Evolutionary conservation across 306 rosid genomes (phyloP).

Genomic region (Alnus glutinosa): DNA sequence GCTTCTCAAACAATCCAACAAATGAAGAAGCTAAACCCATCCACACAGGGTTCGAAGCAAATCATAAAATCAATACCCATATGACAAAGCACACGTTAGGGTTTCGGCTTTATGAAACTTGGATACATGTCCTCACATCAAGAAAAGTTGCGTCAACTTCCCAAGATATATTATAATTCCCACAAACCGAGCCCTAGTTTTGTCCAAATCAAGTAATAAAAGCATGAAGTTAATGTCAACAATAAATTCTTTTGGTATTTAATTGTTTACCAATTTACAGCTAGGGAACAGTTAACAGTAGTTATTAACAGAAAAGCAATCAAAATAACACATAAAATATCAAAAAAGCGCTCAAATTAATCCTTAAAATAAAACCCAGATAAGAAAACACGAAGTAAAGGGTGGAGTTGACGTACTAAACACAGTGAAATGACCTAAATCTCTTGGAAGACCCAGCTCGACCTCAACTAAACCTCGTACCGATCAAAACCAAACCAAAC

Average conservation of each 20-base stretch:
- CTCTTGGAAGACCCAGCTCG: slow-evolving; percentile 33
- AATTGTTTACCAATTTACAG: slow-evolving; percentile 28
- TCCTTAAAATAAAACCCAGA: slow-evolving; percentile 46
- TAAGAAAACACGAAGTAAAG: slow-evolving; percentile 40
- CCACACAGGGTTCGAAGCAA: slow-evolving; percentile 23
- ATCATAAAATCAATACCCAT: slow-evolving; percentile 14
- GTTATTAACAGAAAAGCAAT: slow-evolving; percentile 20
- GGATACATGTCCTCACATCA: slow-evolving; percentile 11
- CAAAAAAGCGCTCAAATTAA: slow-evolving; percentile 29
- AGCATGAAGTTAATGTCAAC: slow-evolving; percentile 22
- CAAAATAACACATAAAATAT: slow-evolving; percentile 24
- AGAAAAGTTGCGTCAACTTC: slow-evolving; percentile 24
- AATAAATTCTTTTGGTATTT: slow-evolving; percentile 49
- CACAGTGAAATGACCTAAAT: slow-evolving; percentile 59
- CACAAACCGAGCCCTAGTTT: slow-evolving; percentile 26
- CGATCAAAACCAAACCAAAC: slow-evolving; percentile 41
- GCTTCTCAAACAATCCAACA: slow-evolving; percentile 18
- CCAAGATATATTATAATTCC: slow-evolving; percentile 20
- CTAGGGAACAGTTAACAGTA: slow-evolving; percentile 14
- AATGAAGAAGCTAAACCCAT: slow-evolving; percentile 20
- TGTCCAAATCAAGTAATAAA: slow-evolving; percentile 26
- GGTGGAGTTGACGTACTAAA: slow-evolving; percentile 61
- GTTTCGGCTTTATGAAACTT: slow-evolving; percentile 39
- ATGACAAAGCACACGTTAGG: slow-evolving; percentile 47
- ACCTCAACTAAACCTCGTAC: slow-evolving; percentile 13